Evolutionary conservation across 2,329 filamentous ascomycete species (phyloP).

Genomic region (Fusarium sp.): DNA sequence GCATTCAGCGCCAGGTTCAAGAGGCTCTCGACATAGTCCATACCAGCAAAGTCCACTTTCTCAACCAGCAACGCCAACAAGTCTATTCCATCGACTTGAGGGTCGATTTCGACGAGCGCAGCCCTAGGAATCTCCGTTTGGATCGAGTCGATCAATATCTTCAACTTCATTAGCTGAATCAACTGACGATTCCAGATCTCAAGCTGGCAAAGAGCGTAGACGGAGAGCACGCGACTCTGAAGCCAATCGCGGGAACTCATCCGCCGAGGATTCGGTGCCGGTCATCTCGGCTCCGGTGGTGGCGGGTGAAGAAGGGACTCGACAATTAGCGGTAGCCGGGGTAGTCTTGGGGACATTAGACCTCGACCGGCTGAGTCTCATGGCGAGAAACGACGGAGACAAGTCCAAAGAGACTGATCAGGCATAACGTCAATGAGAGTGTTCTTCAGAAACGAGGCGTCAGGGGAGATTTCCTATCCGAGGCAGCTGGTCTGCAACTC

Average conservation of each 20-base stretch:
- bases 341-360: constrained; percentile 48
- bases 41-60: constrained; percentile 39
- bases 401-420: constrained; percentile 7
- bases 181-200: constrained; percentile 22
- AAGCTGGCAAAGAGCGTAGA: constrained; percentile 49
- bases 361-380: constrained; percentile 50
- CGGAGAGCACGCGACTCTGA: constrained; percentile 49
- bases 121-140: constrained; percentile 42
- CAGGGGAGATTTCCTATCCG: constrained; percentile 27
- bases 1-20: constrained; percentile 20
- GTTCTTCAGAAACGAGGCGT: neutral
- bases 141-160: constrained; percentile 35
- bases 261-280: constrained; percentile 33
- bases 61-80: constrained; percentile 43
- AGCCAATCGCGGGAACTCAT: constrained; percentile 42
- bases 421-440: neutral
- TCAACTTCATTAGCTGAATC: constrained; percentile 22
- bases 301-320: constrained; percentile 35
- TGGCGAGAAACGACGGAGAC: constrained; percentile 39
- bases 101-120: constrained; percentile 44
- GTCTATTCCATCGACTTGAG: constrained; percentile 42
- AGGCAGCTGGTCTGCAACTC: constrained; percentile 35
- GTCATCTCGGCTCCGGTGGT: constrained; percentile 33
- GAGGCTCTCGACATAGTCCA: constrained; percentile 22
- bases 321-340: constrained; percentile 46